Percentiles rank a stretch among this genome's conserved stretches.
Evolutionary conservation across 768 basidiomycete species (phyloP).

Genomic region (Neoboletus magnificus): DNA sequence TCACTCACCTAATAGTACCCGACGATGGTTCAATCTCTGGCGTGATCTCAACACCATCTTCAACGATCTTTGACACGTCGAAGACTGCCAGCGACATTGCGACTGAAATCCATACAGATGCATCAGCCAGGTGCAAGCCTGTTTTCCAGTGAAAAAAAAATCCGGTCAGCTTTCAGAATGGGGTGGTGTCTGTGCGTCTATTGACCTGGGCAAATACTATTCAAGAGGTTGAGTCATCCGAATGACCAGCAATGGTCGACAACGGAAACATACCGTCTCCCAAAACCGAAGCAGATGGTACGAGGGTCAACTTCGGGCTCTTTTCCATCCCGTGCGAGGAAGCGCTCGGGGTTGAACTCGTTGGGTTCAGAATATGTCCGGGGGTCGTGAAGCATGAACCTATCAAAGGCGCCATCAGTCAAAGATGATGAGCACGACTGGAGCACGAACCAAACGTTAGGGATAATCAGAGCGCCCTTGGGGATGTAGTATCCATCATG

Average conservation of each 20-base stretch:
- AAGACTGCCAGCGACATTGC: conserved; percentile 48
- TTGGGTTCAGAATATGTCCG: conserved; percentile 50
- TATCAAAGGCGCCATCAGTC: not conserved
- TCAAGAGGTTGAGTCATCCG: not conserved
- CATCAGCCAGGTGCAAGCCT: conserved; percentile 51
- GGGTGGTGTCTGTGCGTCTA: not conserved
- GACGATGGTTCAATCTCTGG: conserved; percentile 56
- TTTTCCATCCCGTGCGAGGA: conserved; percentile 37
- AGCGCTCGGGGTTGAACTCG: conserved; percentile 59
- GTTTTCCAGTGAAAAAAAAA: conserved; percentile 15
- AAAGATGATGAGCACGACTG: conserved; percentile 1
- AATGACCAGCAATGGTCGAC: conserved; percentile 1
- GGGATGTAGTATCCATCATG: conserved; percentile 63
- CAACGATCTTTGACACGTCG: conserved; percentile 42
- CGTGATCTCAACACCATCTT: conserved; percentile 46
- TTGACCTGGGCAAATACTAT: conserved; percentile 30
- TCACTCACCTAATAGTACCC: conserved; percentile 58
- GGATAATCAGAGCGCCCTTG: conserved; percentile 34
- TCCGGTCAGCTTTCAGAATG: conserved; percentile 24
- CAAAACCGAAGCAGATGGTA: conserved; percentile 66
- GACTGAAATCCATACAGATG: conserved; percentile 44
- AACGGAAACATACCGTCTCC: conserved; percentile 45
- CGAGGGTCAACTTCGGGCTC: conserved; percentile 55
- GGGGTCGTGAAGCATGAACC: conserved; percentile 34
- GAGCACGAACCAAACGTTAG: conserved; percentile 21